A percentile compares a stretch with the other conserved stretches of the same genome.
Conservation (phyloP, 2,329 filamentous ascomycete genomes). For the Penicillium vulpinum region DNA sequence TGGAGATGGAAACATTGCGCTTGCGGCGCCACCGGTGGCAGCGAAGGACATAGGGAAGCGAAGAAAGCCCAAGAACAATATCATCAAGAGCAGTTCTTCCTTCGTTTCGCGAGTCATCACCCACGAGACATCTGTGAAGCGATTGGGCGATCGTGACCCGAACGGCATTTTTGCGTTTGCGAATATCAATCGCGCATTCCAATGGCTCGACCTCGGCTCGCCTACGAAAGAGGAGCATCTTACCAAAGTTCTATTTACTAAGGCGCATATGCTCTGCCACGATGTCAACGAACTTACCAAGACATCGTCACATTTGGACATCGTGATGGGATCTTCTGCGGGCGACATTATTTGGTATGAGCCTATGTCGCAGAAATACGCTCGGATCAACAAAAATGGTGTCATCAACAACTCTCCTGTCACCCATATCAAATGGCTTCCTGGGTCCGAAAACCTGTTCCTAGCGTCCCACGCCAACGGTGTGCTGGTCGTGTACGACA, state of each 20-base stretch:
- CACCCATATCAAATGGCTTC: conserved; percentile 87
- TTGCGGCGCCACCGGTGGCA: conserved; percentile 56
- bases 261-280: conserved; percentile 91
- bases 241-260: conserved; percentile 95
- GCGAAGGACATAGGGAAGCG: conserved; percentile 71
- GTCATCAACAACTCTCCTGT: conserved; percentile 84
- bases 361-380: conserved; percentile 92
- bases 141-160: conserved; percentile 71
- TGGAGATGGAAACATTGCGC: conserved; percentile 78
- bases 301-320: conserved; percentile 74
- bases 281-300: conserved; percentile 87
- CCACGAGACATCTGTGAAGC: conserved; percentile 76
- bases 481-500: conserved; percentile 89
- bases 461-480: conserved; percentile 91
- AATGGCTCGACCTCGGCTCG: conserved; percentile 90
- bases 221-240: conserved; percentile 73
- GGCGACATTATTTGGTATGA: conserved; percentile 99
- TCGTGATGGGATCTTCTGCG: conserved; percentile 94
- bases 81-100: conserved; percentile 97
- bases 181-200: conserved; percentile 91
- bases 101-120: conserved; percentile 97
- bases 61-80: conserved; percentile 95
- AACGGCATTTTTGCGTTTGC: conserved; percentile 89
- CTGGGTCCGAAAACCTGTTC: conserved; percentile 89
- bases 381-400: conserved; percentile 94